These are phyloP conservation scores for Vigna unguiculata DNA, from an alignment of 306 rosid species.

Conservation along the genomic window DNA sequence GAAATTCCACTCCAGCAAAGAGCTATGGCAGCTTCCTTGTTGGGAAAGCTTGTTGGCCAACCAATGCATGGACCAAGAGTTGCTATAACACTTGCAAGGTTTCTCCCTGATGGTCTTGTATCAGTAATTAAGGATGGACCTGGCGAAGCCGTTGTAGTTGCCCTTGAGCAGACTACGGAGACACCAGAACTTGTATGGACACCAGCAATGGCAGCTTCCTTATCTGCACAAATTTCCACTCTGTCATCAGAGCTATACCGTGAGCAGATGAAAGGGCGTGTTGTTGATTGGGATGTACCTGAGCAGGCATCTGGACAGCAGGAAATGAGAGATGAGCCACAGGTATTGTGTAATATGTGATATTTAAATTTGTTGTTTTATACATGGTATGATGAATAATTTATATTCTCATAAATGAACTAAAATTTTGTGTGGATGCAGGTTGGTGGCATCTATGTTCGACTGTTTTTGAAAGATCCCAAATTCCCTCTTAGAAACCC, in stretches of 20 bases:
- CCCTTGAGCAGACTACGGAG: conserved; percentile 93
- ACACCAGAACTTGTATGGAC: conserved; percentile 99
- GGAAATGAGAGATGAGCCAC: conserved; percentile 99
- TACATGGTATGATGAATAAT: conserved; percentile 14
- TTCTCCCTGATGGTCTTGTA: conserved; percentile 97
- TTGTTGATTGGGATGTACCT: conserved; percentile 97
- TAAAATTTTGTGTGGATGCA: conserved; percentile 57
- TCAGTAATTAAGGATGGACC: conserved; percentile 98
- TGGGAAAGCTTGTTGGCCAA: conserved; percentile 97
- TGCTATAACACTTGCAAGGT: conserved; percentile 90
- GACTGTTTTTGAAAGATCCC: conserved; percentile 96
- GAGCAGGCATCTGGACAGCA: conserved; percentile 98
- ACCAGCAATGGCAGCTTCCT: conserved; percentile 98
- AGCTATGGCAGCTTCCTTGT: conserved; percentile 94
- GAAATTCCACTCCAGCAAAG: conserved; percentile 95
- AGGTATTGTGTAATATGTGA: conserved; percentile 60
- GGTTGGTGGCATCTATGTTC: conserved; percentile 98
- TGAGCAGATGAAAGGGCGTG: conserved; percentile 96
- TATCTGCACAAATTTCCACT: conserved; percentile 93
- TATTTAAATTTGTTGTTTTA: conserved; percentile 15
- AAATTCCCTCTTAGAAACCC: conserved; percentile 99
- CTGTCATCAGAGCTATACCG: conserved; percentile 88
- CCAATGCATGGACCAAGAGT: conserved; percentile 99
- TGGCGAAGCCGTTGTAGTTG: conserved; percentile 93
- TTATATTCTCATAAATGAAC: conserved; percentile 32